phyloP scores from a whole-genome alignment of 805 yeast species.

The Pichia eremophila region DNA sequence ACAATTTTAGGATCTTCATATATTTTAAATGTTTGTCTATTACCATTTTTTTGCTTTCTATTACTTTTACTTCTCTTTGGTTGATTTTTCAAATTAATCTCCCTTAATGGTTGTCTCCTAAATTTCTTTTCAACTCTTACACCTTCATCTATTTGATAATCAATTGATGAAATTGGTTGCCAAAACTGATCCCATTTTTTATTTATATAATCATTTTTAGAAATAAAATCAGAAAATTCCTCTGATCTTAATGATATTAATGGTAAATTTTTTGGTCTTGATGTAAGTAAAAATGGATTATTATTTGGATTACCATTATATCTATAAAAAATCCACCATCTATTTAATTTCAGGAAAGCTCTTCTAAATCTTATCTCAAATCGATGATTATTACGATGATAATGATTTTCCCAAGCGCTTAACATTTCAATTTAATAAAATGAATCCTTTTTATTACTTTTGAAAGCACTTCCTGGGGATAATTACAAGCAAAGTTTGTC shows the following conservation, averaged over 20 bases:
- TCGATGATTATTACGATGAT: background rate
- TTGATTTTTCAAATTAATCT: background rate
- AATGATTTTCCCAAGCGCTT: conserved; percentile 1
- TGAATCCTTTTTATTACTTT: too few species aligned
- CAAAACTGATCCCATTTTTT: background rate
- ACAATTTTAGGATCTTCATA: conserved; percentile 20
- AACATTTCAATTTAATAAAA: background rate
- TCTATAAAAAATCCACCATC: conserved; percentile 21
- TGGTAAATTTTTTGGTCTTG: conserved; percentile 19
- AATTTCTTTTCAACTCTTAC: background rate
- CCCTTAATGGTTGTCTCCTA: background rate
- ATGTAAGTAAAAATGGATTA: conserved; percentile 16
- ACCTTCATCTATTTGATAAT: background rate
- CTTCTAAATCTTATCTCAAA: conserved; percentile 6
- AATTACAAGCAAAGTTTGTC: background rate
- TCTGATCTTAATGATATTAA: conserved; percentile 20
- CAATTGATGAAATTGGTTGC: background rate
- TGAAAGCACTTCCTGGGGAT: background rate
- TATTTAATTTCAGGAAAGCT: conserved; percentile 17
- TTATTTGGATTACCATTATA: conserved; percentile 15
- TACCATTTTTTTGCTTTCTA: background rate
- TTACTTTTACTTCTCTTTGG: too few species aligned
- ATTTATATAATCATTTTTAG: background rate
- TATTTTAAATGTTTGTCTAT: background rate
- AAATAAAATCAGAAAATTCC: conserved; percentile 13